Evolutionary conservation across 352 stramenopile genomes (phyloP), one percentile per base, ranked within the genome.

Genomic region (Globisporangium paddicum): DNA sequence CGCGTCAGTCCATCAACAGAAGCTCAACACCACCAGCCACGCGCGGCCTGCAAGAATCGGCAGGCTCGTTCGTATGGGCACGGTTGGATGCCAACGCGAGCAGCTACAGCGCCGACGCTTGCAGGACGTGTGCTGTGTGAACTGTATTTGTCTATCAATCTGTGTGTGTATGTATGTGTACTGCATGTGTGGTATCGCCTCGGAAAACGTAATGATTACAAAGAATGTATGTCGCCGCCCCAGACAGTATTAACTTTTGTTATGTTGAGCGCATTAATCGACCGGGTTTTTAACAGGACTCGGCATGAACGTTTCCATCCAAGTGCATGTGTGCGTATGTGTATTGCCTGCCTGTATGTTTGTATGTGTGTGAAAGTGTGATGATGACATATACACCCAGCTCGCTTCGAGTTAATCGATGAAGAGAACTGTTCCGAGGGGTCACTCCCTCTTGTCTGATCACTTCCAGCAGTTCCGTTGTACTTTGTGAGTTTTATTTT

Each of bases 371-470:
- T 62, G 16, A 16, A 47, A 25, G 84, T 93, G 82, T 91, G 67
- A 93, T 90, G 84, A 93, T 91, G 84, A 93, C 84, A 88, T 66
- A 83, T 77, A 84, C 67, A 90, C 84, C 78, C 84, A 93, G 84
- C 84, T 93, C 84, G 81, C 81, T 93, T 91, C 84, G 84, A 93
- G 78, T 82, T 78, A 72, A 69, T 72, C 73, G 81, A 89, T 93
- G 84, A 93, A 93, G 84, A 93, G 73, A 91, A 86, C 49, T 82
- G 78, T 72, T 91, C 78, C 81, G 84, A 91, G 84, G 83, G 79
- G 79, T 93, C 81, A 93, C 84, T 79, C 81, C 81, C 82, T 91
- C 82, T 88, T 88, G 79, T 72, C 82, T 92, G 82, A 92, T 67
- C 82, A 92, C 78, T 82, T 69, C 56, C 62, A 52, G 52, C 48